Conservation (phyloP, 176 grass and related monocot genomes). For the Ensete glaucum region DNA sequence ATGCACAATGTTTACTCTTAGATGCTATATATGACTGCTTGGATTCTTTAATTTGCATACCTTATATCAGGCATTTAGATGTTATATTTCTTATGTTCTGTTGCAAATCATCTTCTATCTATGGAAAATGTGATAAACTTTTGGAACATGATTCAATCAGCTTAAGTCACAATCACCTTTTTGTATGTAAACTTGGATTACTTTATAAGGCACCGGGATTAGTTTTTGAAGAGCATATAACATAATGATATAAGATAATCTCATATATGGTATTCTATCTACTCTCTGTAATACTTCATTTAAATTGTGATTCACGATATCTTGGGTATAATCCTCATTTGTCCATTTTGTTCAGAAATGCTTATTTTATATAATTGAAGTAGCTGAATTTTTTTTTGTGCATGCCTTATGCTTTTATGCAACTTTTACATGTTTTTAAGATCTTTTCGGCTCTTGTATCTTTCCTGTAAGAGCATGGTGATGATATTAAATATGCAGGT, state of each 20-base stretch:
- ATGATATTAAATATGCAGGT: conserved; percentile 35
- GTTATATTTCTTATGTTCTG: too few species aligned
- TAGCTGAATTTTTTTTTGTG: neutral
- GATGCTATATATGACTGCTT: neutral
- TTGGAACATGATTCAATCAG: neutral
- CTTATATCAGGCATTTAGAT: too few species aligned
- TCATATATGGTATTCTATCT: neutral
- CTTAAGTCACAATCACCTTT: neutral
- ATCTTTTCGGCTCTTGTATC: neutral
- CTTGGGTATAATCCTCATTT: neutral
- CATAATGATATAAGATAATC: too few species aligned
- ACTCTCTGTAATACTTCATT: neutral
- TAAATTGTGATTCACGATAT: neutral
- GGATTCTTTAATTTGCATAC: neutral
- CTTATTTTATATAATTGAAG: neutral
- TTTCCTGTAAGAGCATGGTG: neutral
- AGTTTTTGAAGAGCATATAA: too few species aligned
- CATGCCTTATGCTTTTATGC: neutral
- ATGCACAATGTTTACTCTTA: neutral
- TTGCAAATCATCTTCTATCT: too few species aligned
- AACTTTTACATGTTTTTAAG: neutral
- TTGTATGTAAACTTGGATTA: neutral
- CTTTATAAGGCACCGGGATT: too few species aligned
- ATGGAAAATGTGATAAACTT: neutral
- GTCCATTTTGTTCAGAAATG: neutral